Conservation (phyloP, 352 stramenopile genomes). For the Globisporangium nagaii region DNA sequence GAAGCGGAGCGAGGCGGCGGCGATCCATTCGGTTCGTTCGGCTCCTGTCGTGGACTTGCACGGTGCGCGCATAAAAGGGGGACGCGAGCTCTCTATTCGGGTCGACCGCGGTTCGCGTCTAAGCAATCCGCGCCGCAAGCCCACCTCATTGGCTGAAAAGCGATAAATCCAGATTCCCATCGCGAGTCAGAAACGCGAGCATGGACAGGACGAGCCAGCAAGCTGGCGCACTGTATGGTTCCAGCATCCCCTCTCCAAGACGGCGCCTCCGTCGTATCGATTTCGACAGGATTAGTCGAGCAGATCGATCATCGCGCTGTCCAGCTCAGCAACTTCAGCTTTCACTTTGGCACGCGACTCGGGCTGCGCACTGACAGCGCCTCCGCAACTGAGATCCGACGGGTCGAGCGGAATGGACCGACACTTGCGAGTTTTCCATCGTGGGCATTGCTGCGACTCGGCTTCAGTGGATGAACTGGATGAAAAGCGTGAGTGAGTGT, state of each 20-base stretch:
- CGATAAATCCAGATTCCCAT: not conserved
- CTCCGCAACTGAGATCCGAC: too few species aligned
- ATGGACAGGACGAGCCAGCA: not conserved
- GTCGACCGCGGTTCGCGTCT: not conserved
- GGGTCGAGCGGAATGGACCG: too few species aligned
- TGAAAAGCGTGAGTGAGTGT: too few species aligned
- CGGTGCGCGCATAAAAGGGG: not conserved
- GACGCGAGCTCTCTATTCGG: not conserved
- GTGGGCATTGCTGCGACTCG: too few species aligned
- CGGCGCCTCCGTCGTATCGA: not conserved
- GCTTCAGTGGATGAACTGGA: too few species aligned
- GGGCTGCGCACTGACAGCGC: too few species aligned
- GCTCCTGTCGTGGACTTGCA: conserved; percentile 7
- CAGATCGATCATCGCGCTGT: too few species aligned
- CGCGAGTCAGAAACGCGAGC: not conserved
- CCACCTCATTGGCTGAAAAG: not conserved
- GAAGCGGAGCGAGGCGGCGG: not conserved
- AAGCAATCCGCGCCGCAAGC: not conserved
- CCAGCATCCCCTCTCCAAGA: not conserved
- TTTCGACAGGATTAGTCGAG: not conserved
- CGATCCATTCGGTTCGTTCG: conserved; percentile 9
- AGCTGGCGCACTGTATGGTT: not conserved
- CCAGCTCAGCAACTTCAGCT: not conserved
- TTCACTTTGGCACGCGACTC: not conserved
- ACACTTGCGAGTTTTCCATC: too few species aligned